These are phyloP conservation scores for Ehretia macrophylla DNA, from an alignment of 257 asterid species.

Conservation along the genomic window DNA sequence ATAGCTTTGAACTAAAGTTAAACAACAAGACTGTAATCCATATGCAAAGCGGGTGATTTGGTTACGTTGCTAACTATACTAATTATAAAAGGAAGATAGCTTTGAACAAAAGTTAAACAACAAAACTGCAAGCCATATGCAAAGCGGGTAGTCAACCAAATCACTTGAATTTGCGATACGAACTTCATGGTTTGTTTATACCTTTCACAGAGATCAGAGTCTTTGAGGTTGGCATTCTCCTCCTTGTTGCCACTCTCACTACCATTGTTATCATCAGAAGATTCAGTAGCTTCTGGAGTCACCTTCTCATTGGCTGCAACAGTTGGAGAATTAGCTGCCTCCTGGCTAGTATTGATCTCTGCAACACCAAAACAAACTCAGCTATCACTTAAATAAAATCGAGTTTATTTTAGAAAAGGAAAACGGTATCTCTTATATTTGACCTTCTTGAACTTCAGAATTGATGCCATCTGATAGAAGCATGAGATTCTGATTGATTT, in stretches of 20 bases:
- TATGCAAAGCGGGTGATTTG: not conserved
- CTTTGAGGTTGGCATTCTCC: conserved; percentile 28
- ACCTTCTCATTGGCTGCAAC: conserved; percentile 25
- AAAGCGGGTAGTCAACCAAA: not conserved
- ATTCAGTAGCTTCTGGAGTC: conserved; percentile 30
- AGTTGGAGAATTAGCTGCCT: conserved; percentile 22
- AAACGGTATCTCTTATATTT: not conserved
- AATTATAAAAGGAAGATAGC: not conserved
- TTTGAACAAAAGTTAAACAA: not conserved
- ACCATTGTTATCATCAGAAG: conserved; percentile 19
- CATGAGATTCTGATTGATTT: conserved; percentile 30
- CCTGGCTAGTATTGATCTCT: conserved; percentile 37
- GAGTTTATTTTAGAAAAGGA: not conserved
- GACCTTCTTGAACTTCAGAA: conserved; percentile 56
- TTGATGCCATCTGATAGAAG: conserved; percentile 31
- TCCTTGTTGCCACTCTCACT: conserved; percentile 29
- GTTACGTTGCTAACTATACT: too few relatives aligned
- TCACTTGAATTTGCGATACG: not conserved
- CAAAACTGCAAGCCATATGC: not conserved
- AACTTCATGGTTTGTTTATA: conserved; percentile 13
- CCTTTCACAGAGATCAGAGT: conserved; percentile 51
- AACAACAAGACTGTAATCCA: not conserved
- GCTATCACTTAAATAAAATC: conserved; percentile 1
- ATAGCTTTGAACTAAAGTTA: too few relatives aligned
- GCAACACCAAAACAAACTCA: conserved; percentile 4